Base-by-base conservation (phyloP, 345 rosid genomes). In the Xanthoceras sorbifolium region DNA sequence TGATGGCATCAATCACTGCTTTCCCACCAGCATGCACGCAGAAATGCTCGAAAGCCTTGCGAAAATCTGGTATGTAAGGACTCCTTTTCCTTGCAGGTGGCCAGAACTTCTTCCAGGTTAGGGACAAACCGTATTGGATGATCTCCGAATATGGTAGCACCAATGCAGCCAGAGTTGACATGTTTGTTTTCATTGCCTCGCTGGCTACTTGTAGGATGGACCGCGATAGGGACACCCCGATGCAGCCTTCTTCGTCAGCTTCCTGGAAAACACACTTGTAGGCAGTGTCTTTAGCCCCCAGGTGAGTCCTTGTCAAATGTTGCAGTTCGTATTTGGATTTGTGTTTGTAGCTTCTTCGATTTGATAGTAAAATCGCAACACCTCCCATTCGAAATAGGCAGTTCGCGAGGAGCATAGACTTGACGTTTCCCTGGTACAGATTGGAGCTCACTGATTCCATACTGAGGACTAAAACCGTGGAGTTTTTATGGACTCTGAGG, bases 381-480 rank as follows among this genome's bases (percentile, higher is more conserved):
- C 86, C 89, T 2, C 84, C 86, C 50, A 75, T 64, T 6, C 89
- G 80, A 52, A 86, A 84, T 20, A 86, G 69, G 66, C 79, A 44
- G 67, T 86, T 86, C 7, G 85, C 62, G 5, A 86, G 82, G 42
- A 84, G 75, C 86, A 86, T 86, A 10, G 87, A 78, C 72, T 63
- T 80, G 11, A 54, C 70, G 34, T 76, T 82, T 9, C 89, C 86
- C 2, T n/a, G 7, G 73, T 86, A 86, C 54, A 61, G 73, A 23
- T 73, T 81, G 7, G 83, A 80, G 2, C 69, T 75, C 11, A 84
- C 67, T 1, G 75, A 69, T 23, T 86, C 86, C 67, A 81, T 80
- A 71, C 86, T 84, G 0, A 84, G 73, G 26, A 86, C 85, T 0
- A 86, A 26, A 2, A 78, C 85, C 1, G 48, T 5, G 10, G 73